Conservation (phyloP, 2,329 filamentous ascomycete genomes). For the Fusarium marasasianum region DNA sequence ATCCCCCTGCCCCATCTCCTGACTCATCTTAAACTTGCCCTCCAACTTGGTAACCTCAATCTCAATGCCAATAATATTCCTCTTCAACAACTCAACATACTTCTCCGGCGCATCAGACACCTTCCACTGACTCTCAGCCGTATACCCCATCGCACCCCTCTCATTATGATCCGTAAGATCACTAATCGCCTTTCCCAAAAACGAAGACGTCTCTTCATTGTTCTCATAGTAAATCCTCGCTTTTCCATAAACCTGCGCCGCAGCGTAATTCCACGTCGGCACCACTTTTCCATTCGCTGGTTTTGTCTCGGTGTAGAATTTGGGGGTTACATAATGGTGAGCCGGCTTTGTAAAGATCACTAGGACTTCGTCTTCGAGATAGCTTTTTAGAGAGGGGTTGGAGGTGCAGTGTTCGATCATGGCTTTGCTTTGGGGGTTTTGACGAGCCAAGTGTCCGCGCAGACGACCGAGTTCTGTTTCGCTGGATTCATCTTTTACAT, state of each 20-base stretch:
- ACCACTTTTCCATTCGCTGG: conserved; percentile 72
- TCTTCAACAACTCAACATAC: conserved; percentile 66
- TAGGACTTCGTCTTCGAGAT: conserved; percentile 63
- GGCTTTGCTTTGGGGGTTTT: conserved; percentile 70
- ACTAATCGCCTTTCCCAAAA: conserved; percentile 59
- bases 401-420: conserved; percentile 58
- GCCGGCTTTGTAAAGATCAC: conserved; percentile 69
- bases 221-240: conserved; percentile 63
- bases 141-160: conserved; percentile 64
- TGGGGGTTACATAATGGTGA: conserved; percentile 74
- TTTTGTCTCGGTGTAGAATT: conserved; percentile 74
- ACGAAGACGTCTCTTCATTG: conserved; percentile 51
- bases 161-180: conserved; percentile 64
- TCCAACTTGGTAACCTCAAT: conserved; percentile 63
- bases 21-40: conserved; percentile 74
- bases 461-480: conserved; percentile 54
- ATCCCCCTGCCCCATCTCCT: conserved; percentile 64
- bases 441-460: conserved; percentile 68
- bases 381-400: conserved; percentile 5
- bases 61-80: conserved; percentile 68
- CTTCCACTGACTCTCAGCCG: conserved; percentile 55
- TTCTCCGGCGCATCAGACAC: conserved; percentile 64
- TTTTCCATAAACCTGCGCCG: conserved; percentile 70
- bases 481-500: conserved; percentile 53
- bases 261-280: conserved; percentile 76